Evolutionary conservation across 164 flowering plant genomes (phyloP), one percentile per base, ranked within the genome.

Genomic region (Vitis labrusca): DNA sequence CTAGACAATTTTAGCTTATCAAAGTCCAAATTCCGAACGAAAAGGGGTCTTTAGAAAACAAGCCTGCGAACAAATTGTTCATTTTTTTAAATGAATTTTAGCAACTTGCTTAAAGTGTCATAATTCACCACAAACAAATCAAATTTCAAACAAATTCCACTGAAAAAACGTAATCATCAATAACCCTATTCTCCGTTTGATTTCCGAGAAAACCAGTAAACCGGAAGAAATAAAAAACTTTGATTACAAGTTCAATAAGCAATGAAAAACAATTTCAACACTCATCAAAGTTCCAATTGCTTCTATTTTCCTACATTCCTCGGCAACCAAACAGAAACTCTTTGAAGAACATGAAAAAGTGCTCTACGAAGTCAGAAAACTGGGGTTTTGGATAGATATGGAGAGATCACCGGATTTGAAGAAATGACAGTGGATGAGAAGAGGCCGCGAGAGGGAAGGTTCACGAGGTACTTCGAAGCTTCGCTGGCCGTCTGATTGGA

Each of bases 361-460:
- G 44, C 48, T 29, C 30, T 12, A 15, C 3, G 5, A 59, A 13
- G 23, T 10, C 10, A 44, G n/a, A 44, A 37, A 62, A 3, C 51
- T 62, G 32, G 64, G 64, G 23, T 62, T 37, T n/a, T n/a, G 48
- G 11, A 32, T 37, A 47, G 48, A 10, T 13, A 23, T 23, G 51
- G 59, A 61, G n/a, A 58, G 29, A 48, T 37, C 64, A 89, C 90
- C 85, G 71, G 84, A 73, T 83, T 84, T 8, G 92, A 73, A 62
- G 88, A 86, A 71, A 68, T 16, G 69, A 78, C 76, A 63, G 76
- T 69, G 78, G 92, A 83, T 48, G 89, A 81, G 75, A 86, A 80
- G 74, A 80, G 79, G 62, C 89, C 92, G 56, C 88, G 87, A 52
- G 88, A 84, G 32, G 92, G 92, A 30, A 88, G 89, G 68, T 83